Evolutionary conservation across 2,329 filamentous ascomycete genomes (phyloP).

Genomic region (Aspergillus eucalypticola): DNA sequence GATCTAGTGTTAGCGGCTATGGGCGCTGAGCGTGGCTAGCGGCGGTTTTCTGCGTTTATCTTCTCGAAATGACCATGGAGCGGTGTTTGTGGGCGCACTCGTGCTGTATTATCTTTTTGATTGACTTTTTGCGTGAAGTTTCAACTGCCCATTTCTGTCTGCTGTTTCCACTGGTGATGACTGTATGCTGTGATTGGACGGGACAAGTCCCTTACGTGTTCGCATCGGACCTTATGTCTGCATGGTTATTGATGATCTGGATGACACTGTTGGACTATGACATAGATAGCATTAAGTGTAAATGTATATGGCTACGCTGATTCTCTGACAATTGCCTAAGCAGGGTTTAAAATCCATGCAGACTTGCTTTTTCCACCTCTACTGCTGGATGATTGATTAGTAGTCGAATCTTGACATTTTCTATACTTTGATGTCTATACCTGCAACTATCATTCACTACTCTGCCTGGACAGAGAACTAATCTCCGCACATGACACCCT

Average conservation of each 20-base stretch:
- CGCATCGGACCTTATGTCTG: slow-evolving; percentile 5
- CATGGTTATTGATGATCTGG: slow-evolving; percentile 22
- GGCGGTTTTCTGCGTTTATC: slow-evolving; percentile 20
- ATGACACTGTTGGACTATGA: slow-evolving; percentile 11
- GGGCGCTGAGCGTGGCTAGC: slow-evolving; percentile 20
- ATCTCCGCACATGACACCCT: too few relatives aligned
- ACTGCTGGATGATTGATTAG: too few relatives aligned
- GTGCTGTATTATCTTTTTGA: slow-evolving; percentile 22
- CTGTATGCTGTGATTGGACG: slow-evolving; percentile 13
- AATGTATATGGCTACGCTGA: not conserved
- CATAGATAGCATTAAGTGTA: not conserved
- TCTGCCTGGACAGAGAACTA: too few relatives aligned
- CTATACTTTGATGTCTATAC: too few relatives aligned
- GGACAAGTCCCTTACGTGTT: not conserved
- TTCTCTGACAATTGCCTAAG: not conserved
- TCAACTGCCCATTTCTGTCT: slow-evolving; percentile 4
- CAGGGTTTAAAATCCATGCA: too few relatives aligned
- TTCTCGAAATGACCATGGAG: slow-evolving; percentile 32
- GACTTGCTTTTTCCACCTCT: not conserved
- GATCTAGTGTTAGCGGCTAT: slow-evolving; percentile 26
- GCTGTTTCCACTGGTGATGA: slow-evolving; percentile 8
- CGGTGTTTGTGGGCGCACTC: slow-evolving; percentile 36
- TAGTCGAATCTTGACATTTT: too few relatives aligned
- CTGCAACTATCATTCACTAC: too few relatives aligned
- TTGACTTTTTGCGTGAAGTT: slow-evolving; percentile 10